phyloP scores from a whole-genome alignment of 2,329 filamentous ascomycete species.

The Diaporthe sp. region DNA sequence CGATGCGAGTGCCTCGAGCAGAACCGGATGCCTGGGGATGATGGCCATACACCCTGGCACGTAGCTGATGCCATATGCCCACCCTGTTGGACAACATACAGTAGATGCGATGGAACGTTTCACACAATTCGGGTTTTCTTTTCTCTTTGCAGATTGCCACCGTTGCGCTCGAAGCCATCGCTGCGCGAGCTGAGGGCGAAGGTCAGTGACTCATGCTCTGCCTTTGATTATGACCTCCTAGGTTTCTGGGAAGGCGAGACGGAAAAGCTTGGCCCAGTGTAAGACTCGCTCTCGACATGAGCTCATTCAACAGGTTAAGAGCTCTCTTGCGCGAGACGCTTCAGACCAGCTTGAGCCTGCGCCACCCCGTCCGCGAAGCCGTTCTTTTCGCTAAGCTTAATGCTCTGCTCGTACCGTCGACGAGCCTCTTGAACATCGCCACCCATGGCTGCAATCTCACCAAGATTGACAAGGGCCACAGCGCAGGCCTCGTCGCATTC shows the following conservation, averaged over 20 bases:
- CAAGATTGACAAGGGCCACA: slow-evolving; percentile 87
- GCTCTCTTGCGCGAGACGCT: slow-evolving; percentile 31
- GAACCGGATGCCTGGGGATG: neutral
- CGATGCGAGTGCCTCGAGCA: neutral
- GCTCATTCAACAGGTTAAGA: neutral
- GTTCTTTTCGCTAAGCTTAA: slow-evolving; percentile 66
- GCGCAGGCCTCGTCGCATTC: slow-evolving; percentile 89
- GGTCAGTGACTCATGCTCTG: neutral
- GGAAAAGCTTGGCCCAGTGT: neutral
- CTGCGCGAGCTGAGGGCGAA: neutral
- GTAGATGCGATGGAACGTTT: neutral
- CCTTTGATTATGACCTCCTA: neutral
- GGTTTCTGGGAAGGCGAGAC: neutral
- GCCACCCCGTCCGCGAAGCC: slow-evolving; percentile 61
- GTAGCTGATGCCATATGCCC: neutral
- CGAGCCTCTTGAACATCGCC: slow-evolving; percentile 73
- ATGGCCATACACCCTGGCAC: neutral
- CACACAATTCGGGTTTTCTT: neutral
- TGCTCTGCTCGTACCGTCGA: slow-evolving; percentile 75
- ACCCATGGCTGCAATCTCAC: slow-evolving; percentile 82
- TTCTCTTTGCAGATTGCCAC: neutral
- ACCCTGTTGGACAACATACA: neutral
- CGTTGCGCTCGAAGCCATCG: neutral
- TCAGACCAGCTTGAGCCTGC: slow-evolving; percentile 64
- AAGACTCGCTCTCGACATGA: neutral